Base-by-base conservation (phyloP, 441 rosid genomes). In the Rhodomyrtus psidioides region DNA sequence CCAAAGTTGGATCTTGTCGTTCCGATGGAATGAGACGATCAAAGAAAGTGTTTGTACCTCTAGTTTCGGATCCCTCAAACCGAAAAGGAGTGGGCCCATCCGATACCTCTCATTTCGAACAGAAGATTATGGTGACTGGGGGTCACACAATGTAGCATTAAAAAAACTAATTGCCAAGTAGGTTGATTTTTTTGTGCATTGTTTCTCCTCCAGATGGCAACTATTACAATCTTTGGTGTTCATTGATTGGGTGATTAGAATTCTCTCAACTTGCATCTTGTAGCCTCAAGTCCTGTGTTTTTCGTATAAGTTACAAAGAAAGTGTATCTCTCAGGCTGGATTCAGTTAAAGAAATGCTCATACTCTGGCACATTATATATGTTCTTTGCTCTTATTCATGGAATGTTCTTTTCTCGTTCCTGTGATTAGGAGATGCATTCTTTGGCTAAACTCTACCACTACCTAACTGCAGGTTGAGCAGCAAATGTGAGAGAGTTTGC, bases 401-500 rank as follows among this genome's bases (percentile, higher is more conserved):
- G 15, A 5, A 5, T 34, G 1, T 65, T 34, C n/a, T 34, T 65
- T 65, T n/a, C 79, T 34, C 1, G 0, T 34, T 30, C 39, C 30
- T 34, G 44, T 62, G 44, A 62, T 30, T 30, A 62, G 75, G 44
- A 62, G 75, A 19, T 65, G 79, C 79, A 4, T 9, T 26, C 82
- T 83, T 39, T 83, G 34, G 23, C 54, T 56, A 59, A 39, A 44
- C 15, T 74, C 84, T 82, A 70, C 86, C 49, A 84, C 53, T 56
- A 55, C 23, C 46, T 70, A 57, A 88, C 54, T 39, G 81, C 89
- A 97, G 99, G 97, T 90, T 82, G 99, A 96, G 86, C 92, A 93
- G 89, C 91, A 92, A 88, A 91, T 91, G 93, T 94, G 90, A 86
- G 98, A 94, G 81, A 93, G 85, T 87, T 87, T 96, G 85, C 84